Conservation (phyloP, 1,284 basidiomycete genomes). For the Puccinia coronata region DNA sequence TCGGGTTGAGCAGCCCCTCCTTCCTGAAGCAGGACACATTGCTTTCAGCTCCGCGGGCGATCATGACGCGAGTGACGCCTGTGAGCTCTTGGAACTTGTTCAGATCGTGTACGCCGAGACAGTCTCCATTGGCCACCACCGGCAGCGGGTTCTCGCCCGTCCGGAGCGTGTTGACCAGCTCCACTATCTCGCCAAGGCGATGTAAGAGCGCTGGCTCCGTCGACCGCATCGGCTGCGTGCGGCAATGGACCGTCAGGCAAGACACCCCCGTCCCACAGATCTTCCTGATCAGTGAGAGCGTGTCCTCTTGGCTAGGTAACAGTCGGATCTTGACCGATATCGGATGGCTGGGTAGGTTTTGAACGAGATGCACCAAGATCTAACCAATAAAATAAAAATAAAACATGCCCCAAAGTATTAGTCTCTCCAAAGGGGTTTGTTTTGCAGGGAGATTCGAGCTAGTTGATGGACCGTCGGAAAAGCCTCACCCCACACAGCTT, state of each 20-base stretch:
- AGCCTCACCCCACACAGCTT: constrained; percentile 67
- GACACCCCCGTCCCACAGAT: constrained; percentile 86
- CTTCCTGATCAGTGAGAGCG: constrained; percentile 78
- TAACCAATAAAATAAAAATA: constrained; percentile 54
- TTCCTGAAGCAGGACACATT: constrained; percentile 60
- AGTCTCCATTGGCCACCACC: constrained; percentile 92
- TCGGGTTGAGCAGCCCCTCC: constrained; percentile 70
- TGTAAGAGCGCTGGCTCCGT: constrained; percentile 76
- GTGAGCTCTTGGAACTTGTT: constrained; percentile 73
- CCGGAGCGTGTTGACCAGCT: constrained; percentile 67
- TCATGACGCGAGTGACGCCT: constrained; percentile 59
- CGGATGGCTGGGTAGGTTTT: constrained; percentile 74
- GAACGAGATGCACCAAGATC: constrained; percentile 75
- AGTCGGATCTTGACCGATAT: constrained; percentile 91
- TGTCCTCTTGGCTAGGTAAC: constrained; percentile 80
- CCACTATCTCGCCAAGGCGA: constrained; percentile 78
- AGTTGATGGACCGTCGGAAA: background rate
- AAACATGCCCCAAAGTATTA: too few relatives aligned
- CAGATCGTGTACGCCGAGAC: constrained; percentile 75
- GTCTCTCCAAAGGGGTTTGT: too few relatives aligned
- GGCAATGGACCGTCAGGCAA: constrained; percentile 89
- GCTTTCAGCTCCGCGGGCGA: constrained; percentile 27
- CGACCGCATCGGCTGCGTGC: constrained; percentile 88
- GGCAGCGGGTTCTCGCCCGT: constrained; percentile 62
- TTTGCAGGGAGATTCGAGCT: too few relatives aligned